These are phyloP conservation scores for Akebia trifoliata DNA, from an alignment of 164 flowering plant species.

Conservation along the genomic window DNA sequence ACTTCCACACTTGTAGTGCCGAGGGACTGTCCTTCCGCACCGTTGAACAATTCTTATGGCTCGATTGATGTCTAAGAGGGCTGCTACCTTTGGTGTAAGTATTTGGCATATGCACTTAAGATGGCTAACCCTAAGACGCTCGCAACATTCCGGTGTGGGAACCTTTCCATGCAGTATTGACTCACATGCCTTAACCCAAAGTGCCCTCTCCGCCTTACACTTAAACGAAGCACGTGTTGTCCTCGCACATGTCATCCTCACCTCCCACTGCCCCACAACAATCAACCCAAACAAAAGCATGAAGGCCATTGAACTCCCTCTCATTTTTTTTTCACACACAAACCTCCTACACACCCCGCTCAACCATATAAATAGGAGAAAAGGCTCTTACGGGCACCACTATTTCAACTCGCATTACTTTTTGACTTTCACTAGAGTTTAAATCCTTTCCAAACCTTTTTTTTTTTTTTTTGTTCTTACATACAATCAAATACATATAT, in stretches of 20 bases:
- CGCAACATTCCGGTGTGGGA: constrained; percentile 22
- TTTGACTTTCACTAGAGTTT: no score
- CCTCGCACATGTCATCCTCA: constrained; percentile 1
- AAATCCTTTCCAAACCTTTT: no score
- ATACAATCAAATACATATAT: no score
- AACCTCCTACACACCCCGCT: no score
- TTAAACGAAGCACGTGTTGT: constrained; percentile 14
- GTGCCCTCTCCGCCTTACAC: constrained; percentile 24
- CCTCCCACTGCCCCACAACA: constrained; percentile 11
- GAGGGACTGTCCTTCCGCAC: constrained; percentile 38
- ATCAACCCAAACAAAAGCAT: neutral
- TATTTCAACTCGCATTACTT: no score
- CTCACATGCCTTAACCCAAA: constrained; percentile 14
- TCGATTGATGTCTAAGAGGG: constrained; percentile 22
- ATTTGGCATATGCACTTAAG: constrained; percentile 29
- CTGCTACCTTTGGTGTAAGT: constrained; percentile 27
- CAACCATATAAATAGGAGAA: no score
- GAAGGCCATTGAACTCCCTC: neutral
- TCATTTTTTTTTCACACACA: no score
- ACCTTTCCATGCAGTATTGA: constrained; percentile 18
- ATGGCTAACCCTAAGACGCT: constrained; percentile 21
- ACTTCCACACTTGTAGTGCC: constrained; percentile 41
- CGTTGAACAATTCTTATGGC: constrained; percentile 26
- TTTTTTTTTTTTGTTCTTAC: no score
- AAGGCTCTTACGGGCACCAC: no score